A percentile compares a stretch with the other conserved stretches of the same genome.
These are phyloP conservation scores for Eucalyptus polyanthemos DNA, from an alignment of 345 rosid genomes.

Conservation along the genomic window DNA sequence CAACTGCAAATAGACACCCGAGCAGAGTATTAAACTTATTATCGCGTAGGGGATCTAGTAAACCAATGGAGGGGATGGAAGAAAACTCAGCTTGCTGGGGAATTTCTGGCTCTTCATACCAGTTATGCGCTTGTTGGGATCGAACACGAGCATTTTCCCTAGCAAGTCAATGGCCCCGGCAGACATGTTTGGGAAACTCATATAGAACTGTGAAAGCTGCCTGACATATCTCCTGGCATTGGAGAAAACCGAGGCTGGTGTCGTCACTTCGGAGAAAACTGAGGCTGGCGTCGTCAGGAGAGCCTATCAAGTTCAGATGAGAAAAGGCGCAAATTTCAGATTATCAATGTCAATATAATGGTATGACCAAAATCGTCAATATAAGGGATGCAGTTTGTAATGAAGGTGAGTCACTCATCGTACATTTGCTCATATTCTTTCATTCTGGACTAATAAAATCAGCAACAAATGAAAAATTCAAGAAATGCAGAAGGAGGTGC, in stretches of 20 bases:
- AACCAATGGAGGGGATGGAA: background rate
- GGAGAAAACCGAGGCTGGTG: too few species aligned
- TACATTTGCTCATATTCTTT: background rate
- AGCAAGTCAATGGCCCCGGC: constrained; percentile 63
- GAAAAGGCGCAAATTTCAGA: background rate
- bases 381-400: background rate
- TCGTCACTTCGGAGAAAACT: constrained; percentile 71
- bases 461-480: background rate
- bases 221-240: constrained; percentile 75
- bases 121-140: constrained; percentile 79
- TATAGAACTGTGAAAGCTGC: constrained; percentile 71
- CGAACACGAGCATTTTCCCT: constrained; percentile 85
- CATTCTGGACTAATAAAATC: background rate
- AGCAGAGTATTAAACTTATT: background rate
- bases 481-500: background rate
- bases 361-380: background rate
- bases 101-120: constrained; percentile 22
- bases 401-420: background rate
- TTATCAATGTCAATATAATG: background rate
- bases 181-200: constrained; percentile 57
- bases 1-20: constrained; percentile 39
- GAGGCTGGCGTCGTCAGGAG: constrained; percentile 74
- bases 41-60: background rate
- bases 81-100: background rate
- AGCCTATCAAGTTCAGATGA: constrained; percentile 57